Evolutionary conservation across 148 eudicot species (phyloP).

Genomic region (Fagopyrum homotropicum): DNA sequence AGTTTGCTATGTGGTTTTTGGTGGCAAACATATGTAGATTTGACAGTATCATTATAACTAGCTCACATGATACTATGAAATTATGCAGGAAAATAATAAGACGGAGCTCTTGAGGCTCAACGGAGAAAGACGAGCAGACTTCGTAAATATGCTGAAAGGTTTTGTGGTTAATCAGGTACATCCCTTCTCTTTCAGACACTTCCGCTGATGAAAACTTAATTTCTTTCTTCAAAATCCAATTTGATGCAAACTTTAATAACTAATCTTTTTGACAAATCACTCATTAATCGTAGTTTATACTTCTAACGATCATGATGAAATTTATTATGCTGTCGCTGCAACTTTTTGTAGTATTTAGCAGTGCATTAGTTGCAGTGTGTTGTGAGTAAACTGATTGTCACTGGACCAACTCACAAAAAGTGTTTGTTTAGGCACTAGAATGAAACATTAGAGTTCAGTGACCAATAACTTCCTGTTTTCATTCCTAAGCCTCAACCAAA

Average conservation of each 20-base stretch:
- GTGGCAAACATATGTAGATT: background rate
- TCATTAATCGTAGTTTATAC: background rate
- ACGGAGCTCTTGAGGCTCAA: constrained; percentile 82
- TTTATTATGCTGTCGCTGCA: background rate
- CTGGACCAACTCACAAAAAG: too few relatives aligned
- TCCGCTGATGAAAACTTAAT: background rate
- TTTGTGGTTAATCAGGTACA: constrained; percentile 91
- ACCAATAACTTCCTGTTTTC: too few relatives aligned
- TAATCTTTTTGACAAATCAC: background rate
- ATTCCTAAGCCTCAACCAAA: too few relatives aligned
- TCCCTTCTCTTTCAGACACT: background rate
- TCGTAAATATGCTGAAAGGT: constrained; percentile 87
- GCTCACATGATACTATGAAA: background rate
- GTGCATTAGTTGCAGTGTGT: background rate
- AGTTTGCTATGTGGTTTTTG: background rate
- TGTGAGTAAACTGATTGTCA: background rate
- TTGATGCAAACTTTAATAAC: background rate
- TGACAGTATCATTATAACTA: background rate
- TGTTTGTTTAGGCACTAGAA: too few relatives aligned
- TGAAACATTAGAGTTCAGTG: too few relatives aligned
- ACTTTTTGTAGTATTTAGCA: background rate
- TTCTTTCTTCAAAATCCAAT: background rate
- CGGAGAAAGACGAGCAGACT: constrained; percentile 71
- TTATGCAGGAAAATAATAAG: constrained; percentile 84
- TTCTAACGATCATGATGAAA: background rate